A percentile compares a stretch with the other conserved stretches of the same genome.
Evolutionary conservation across 2,329 filamentous ascomycete genomes (phyloP).

Genomic region (Colletotrichum abscissum): DNA sequence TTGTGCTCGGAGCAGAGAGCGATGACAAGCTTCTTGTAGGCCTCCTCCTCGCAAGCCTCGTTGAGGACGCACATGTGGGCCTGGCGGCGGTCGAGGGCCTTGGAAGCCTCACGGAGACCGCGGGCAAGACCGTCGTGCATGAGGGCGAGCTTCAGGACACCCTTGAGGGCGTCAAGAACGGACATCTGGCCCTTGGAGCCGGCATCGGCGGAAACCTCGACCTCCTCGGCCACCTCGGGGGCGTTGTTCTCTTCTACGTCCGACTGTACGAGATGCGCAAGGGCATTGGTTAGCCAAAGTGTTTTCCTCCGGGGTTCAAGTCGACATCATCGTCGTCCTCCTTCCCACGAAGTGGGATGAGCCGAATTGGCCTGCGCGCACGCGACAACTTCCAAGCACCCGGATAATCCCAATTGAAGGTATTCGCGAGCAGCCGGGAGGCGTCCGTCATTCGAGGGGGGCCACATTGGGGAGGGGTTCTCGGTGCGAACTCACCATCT

Average conservation of each 20-base stretch:
- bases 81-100: slow-evolving; percentile 98
- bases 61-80: slow-evolving; percentile 99
- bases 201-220: slow-evolving; percentile 95
- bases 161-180: slow-evolving; percentile 98
- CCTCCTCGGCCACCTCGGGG: slow-evolving; percentile 86
- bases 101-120: slow-evolving; percentile 97
- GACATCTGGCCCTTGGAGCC: slow-evolving; percentile 93
- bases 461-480: neutral
- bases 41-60: slow-evolving; percentile 99
- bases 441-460: neutral
- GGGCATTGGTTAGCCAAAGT: slow-evolving; percentile 35
- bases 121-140: slow-evolving; percentile 99
- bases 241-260: slow-evolving; percentile 99
- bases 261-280: slow-evolving; percentile 71
- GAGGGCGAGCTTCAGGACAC: slow-evolving; percentile 96
- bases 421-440: neutral
- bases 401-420: neutral
- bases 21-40: slow-evolving; percentile 99
- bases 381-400: neutral
- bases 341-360: neutral
- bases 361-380: neutral
- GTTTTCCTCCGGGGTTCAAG: neutral
- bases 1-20: slow-evolving; percentile 99
- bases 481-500: slow-evolving; percentile 65
- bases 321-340: neutral